Percentiles rank a stretch among this genome's conserved stretches.
phyloP scores from a whole-genome alignment of 2,329 filamentous ascomycete genomes.

The Neofusicoccum kwambonambiense region DNA sequence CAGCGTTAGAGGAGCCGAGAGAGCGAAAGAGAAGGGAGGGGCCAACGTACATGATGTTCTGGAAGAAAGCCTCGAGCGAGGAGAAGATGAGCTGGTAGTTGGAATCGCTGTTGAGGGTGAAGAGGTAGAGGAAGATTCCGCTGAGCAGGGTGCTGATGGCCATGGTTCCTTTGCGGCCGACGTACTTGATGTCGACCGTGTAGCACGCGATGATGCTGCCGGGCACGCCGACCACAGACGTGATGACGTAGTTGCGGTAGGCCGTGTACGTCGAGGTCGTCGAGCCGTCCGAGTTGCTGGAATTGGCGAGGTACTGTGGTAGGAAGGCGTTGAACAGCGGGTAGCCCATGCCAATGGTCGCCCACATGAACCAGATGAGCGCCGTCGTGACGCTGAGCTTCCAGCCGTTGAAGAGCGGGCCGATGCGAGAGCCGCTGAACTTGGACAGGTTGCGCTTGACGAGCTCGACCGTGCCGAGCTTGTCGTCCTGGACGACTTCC shows the following conservation, averaged over 20 bases:
- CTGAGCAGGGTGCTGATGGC: slow-evolving; percentile 66
- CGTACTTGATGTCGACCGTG: slow-evolving; percentile 68
- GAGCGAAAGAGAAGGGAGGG: background rate
- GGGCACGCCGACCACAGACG: slow-evolving; percentile 72
- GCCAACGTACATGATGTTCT: slow-evolving; percentile 39
- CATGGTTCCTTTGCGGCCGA: slow-evolving; percentile 72
- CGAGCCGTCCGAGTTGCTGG: slow-evolving; percentile 34
- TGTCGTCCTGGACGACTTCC: slow-evolving; percentile 39
- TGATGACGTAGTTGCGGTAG: slow-evolving; percentile 83
- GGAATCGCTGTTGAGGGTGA: slow-evolving; percentile 57
- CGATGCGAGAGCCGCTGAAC: slow-evolving; percentile 67
- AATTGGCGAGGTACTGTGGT: slow-evolving; percentile 75
- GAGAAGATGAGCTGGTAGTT: slow-evolving; percentile 63
- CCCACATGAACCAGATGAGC: slow-evolving; percentile 76
- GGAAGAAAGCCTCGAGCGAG: slow-evolving; percentile 68
- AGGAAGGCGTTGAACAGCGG: slow-evolving; percentile 88
- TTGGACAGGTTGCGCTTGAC: slow-evolving; percentile 60
- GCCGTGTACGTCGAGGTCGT: slow-evolving; percentile 38
- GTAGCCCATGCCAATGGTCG: slow-evolving; percentile 80
- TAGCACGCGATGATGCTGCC: slow-evolving; percentile 73
- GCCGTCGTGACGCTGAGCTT: slow-evolving; percentile 49
- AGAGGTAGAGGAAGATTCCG: slow-evolving; percentile 68
- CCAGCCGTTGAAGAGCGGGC: slow-evolving; percentile 58
- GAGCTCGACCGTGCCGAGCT: slow-evolving; percentile 48
- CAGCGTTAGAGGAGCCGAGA: no score